Evolutionary conservation across 2,329 filamentous ascomycete genomes (phyloP).

Genomic region (Penicillium crustosum): DNA sequence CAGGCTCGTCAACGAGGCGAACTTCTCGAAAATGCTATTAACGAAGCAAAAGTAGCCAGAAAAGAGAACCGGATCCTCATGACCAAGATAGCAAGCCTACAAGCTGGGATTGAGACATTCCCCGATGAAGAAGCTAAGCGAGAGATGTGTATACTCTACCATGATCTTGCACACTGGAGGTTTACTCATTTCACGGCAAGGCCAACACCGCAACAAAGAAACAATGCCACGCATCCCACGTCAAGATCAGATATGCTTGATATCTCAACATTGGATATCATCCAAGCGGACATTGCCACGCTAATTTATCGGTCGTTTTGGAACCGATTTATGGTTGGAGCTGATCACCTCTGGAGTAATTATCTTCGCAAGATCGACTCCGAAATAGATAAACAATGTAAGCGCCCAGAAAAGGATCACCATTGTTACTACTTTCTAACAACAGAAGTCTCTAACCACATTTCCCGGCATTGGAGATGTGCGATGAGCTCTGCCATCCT

Average conservation of each 20-base stretch:
- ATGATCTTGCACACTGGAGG: conserved; percentile 16
- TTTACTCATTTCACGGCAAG: conserved; percentile 9
- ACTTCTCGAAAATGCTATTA: neutral
- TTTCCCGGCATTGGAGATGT: conserved; percentile 21
- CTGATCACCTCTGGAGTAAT: neutral
- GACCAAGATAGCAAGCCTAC: conserved; percentile 4
- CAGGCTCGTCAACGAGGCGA: conserved; percentile 6
- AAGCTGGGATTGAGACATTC: conserved; percentile 6
- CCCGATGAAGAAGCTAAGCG: conserved; percentile 14
- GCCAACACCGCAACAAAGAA: neutral
- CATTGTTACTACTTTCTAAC: neutral
- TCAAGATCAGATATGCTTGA: neutral
- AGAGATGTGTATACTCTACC: conserved; percentile 14
- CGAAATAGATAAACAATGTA: conserved; percentile 12
- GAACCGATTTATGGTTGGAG: conserved; percentile 7
- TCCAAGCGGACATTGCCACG: neutral
- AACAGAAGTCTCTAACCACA: conserved; percentile 9
- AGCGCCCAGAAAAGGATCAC: neutral
- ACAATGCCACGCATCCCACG: neutral
- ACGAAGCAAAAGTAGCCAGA: neutral
- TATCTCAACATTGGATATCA: neutral
- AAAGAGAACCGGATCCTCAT: conserved; percentile 4
- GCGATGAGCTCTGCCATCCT: conserved; percentile 18
- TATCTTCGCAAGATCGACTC: conserved; percentile 1
- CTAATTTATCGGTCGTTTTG: conserved; percentile 1